Evolutionary conservation across 768 basidiomycete species (phyloP).

Genomic region (Thelephora aurantiotincta): DNA sequence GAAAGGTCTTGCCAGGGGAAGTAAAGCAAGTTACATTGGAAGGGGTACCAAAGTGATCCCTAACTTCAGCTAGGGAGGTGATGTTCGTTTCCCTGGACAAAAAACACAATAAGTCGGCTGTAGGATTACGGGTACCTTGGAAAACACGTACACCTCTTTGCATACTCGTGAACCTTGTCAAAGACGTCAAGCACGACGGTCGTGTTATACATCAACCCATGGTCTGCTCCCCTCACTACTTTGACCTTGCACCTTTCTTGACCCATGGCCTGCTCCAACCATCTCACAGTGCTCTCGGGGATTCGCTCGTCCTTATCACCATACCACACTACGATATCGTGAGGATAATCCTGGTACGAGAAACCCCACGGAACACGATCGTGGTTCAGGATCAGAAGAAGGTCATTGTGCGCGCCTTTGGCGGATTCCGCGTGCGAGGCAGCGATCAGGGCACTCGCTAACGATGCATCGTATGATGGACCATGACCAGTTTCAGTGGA

Average conservation of each 20-base stretch:
- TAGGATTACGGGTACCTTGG: too few species aligned
- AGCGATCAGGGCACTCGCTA: slow-evolving; percentile 85
- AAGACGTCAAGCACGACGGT: slow-evolving; percentile 76
- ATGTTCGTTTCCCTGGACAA: too few species aligned
- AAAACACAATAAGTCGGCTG: too few species aligned
- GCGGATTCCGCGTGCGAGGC: slow-evolving; percentile 93
- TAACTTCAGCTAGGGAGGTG: too few species aligned
- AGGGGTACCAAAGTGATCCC: too few species aligned
- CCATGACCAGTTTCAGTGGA: slow-evolving; percentile 13
- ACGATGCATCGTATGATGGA: slow-evolving; percentile 44
- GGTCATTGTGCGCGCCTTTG: slow-evolving; percentile 80
- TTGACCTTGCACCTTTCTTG: slow-evolving; percentile 61
- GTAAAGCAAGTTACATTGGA: background rate
- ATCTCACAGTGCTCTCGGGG: slow-evolving; percentile 76
- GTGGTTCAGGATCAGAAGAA: slow-evolving; percentile 85
- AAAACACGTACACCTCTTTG: slow-evolving; percentile 7
- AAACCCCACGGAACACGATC: slow-evolving; percentile 86
- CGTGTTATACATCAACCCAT: slow-evolving; percentile 88
- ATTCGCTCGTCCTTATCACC: slow-evolving; percentile 92
- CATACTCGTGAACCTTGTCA: slow-evolving; percentile 45
- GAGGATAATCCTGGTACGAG: slow-evolving; percentile 67
- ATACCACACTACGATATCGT: slow-evolving; percentile 77
- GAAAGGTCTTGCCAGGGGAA: slow-evolving; percentile 1
- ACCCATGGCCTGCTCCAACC: slow-evolving; percentile 84
- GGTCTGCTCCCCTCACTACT: slow-evolving; percentile 80